Conservation (phyloP, 805 yeast genomes). For the Metschnikowia kunwiensis region DNA sequence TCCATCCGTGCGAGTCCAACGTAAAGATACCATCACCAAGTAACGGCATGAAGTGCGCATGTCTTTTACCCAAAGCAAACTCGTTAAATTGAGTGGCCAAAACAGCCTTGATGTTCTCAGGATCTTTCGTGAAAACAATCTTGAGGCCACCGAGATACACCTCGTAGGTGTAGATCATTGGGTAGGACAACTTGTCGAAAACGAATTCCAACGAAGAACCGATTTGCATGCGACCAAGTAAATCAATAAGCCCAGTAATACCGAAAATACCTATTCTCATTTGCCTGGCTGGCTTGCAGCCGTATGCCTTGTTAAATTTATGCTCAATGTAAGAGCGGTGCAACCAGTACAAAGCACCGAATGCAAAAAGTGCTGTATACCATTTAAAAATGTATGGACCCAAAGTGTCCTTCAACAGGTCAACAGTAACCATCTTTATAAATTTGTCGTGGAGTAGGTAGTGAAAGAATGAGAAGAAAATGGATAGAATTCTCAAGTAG, state of each 20-base stretch:
- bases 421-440: slow-evolving; percentile 2
- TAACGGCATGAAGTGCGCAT: slow-evolving; percentile 34
- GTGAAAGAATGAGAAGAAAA: too few species aligned
- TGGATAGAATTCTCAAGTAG: too few species aligned
- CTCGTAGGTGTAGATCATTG: slow-evolving; percentile 6
- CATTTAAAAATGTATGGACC: slow-evolving; percentile 12
- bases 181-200: neutral
- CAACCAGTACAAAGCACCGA: slow-evolving; percentile 11
- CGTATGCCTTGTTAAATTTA: slow-evolving; percentile 13
- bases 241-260: slow-evolving; percentile 7
- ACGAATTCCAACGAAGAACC: slow-evolving; percentile 17
- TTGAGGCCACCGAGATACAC: slow-evolving; percentile 20
- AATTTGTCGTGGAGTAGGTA: too few species aligned
- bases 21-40: slow-evolving; percentile 45
- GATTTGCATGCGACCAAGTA: slow-evolving; percentile 8
- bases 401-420: slow-evolving; percentile 1
- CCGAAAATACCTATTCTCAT: slow-evolving; percentile 11
- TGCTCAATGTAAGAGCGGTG: slow-evolving; percentile 12
- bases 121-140: slow-evolving; percentile 31
- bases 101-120: slow-evolving; percentile 41
- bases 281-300: slow-evolving; percentile 10
- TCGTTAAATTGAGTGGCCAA: slow-evolving; percentile 43
- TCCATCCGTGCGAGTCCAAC: slow-evolving; percentile 43
- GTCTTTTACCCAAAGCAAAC: slow-evolving; percentile 38
- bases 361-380: slow-evolving; percentile 11